A percentile compares a stretch with the other conserved stretches of the same genome.
Conservation (phyloP, 2,329 filamentous ascomycete species). For the Rhynchosporium agropyri region DNA sequence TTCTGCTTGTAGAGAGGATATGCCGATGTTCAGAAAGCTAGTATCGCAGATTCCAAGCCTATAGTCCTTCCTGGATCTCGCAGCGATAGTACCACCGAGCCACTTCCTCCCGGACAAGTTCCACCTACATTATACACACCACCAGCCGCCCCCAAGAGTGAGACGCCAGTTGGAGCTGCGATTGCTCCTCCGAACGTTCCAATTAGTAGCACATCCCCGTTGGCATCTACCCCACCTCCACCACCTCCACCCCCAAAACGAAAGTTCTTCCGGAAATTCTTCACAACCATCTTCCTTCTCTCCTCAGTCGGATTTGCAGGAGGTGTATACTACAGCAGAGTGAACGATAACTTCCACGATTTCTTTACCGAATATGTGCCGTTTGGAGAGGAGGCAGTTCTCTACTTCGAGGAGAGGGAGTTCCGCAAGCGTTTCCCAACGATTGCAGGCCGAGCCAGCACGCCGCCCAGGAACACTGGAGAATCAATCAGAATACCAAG, state of each 20-base stretch:
- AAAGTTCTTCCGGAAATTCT: slow-evolving; percentile 73
- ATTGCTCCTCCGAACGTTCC: slow-evolving; percentile 54
- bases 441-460: slow-evolving; percentile 40
- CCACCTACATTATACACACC: slow-evolving; percentile 28
- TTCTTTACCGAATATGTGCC: slow-evolving; percentile 98
- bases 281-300: slow-evolving; percentile 76
- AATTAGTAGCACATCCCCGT: slow-evolving; percentile 47
- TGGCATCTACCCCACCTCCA: slow-evolving; percentile 42
- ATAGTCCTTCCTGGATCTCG: slow-evolving; percentile 55
- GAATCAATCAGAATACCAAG: slow-evolving; percentile 80
- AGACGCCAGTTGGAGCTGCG: slow-evolving; percentile 45
- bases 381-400: slow-evolving; percentile 89
- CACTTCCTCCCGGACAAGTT: slow-evolving; percentile 43
- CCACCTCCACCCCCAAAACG: slow-evolving; percentile 51
- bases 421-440: slow-evolving; percentile 83
- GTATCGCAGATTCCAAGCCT: slow-evolving; percentile 51
- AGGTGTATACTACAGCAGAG: slow-evolving; percentile 87
- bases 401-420: slow-evolving; percentile 94
- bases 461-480: slow-evolving; percentile 55
- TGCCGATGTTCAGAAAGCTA: slow-evolving; percentile 56
- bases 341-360: slow-evolving; percentile 98
- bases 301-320: slow-evolving; percentile 80
- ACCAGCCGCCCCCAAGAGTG: slow-evolving; percentile 25
- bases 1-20: slow-evolving; percentile 55
- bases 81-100: slow-evolving; percentile 42